Conservation (phyloP, 2,329 filamentous ascomycete genomes). For the Aspergillus pseudoterreus region DNA sequence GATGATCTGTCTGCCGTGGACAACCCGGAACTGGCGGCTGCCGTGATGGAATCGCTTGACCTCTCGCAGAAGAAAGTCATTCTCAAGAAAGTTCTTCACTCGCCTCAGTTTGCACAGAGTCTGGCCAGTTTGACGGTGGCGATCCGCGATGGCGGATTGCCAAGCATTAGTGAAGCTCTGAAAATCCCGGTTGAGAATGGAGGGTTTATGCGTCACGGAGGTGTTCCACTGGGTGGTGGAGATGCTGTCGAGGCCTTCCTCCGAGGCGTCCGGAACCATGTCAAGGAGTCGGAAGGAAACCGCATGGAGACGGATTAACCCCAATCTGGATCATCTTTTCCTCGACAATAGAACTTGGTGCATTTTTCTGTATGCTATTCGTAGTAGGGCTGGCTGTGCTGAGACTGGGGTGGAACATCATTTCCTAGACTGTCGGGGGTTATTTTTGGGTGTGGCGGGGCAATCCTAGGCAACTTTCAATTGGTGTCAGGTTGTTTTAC, state of each 20-base stretch:
- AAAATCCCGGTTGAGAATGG: conserved; percentile 76
- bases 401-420: not conserved
- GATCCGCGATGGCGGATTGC: conserved; percentile 82
- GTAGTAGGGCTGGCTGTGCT: not conserved
- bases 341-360: not conserved
- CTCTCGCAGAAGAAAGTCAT: conserved; percentile 74
- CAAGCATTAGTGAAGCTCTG: conserved; percentile 83
- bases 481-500: not conserved
- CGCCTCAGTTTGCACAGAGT: conserved; percentile 87
- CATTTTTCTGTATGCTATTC: not conserved
- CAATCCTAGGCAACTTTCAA: conserved; percentile 3
- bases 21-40: conserved; percentile 63
- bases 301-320: conserved; percentile 44
- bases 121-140: conserved; percentile 81
- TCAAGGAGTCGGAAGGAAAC: conserved; percentile 52
- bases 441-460: conserved; percentile 6
- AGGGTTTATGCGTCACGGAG: conserved; percentile 73
- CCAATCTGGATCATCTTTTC: not conserved
- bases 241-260: conserved; percentile 90
- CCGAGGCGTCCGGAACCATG: conserved; percentile 77
- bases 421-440: not conserved
- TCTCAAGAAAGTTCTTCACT: conserved; percentile 76
- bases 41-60: conserved; percentile 70
- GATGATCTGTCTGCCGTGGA: conserved; percentile 61
- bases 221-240: conserved; percentile 80